These are phyloP conservation scores for Neurospora hispaniola DNA, from an alignment of 495 filamentous ascomycete genomes.

Conservation along the genomic window DNA sequence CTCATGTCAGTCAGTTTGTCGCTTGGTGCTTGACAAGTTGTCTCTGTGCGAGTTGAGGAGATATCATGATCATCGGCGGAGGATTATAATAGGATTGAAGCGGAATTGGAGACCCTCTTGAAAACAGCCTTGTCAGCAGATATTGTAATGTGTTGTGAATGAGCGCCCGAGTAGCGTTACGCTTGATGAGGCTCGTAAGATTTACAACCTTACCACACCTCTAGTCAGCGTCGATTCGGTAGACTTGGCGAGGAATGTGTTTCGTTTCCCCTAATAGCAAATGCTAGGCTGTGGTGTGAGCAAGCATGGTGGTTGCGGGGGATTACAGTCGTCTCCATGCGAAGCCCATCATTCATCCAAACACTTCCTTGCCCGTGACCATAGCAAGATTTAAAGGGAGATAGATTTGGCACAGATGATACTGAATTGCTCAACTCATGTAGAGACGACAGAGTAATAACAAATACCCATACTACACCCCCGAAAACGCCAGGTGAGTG, in stretches of 20 bases:
- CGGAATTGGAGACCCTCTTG: not conserved
- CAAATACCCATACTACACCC: not conserved
- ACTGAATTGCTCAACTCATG: not conserved
- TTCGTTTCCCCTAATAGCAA: not conserved
- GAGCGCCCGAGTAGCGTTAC: not conserved
- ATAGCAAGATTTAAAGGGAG: not conserved
- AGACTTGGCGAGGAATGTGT: not conserved
- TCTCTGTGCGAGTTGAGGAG: not conserved
- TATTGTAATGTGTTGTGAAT: not conserved
- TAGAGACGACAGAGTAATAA: not conserved
- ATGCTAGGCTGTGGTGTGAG: not conserved
- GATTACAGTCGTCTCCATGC: not conserved
- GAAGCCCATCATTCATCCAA: not conserved
- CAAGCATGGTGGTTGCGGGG: not conserved
- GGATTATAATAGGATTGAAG: not conserved
- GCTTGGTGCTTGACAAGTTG: not conserved
- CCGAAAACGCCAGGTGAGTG: not conserved
- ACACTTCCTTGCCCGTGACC: not conserved
- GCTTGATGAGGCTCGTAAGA: not conserved
- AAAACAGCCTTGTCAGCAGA: not conserved
- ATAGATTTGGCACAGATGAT: not conserved
- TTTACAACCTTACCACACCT: not conserved
- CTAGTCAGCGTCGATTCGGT: not conserved
- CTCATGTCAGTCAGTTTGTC: not conserved
- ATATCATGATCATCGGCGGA: not conserved